Conservation (phyloP, 192 early-diverging fungal genomes). For the Glomus cerebriforme region DNA sequence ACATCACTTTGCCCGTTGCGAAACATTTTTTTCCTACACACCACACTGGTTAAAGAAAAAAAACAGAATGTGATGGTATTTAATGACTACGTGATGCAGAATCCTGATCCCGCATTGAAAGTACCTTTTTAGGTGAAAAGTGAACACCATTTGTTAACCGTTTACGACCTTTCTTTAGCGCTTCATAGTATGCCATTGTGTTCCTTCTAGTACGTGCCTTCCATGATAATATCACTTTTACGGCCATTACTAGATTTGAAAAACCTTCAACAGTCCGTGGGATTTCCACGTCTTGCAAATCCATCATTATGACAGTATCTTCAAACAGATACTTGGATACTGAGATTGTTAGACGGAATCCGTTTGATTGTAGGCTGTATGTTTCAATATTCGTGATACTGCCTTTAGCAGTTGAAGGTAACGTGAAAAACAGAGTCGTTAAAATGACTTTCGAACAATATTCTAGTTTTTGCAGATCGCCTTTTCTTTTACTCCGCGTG, state of each 20-base stretch:
- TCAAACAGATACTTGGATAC: constrained; percentile 16
- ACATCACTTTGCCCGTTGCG: too few relatives aligned
- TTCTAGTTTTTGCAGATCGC: constrained; percentile 6
- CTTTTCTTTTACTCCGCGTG: constrained; percentile 14
- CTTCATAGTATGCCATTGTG: constrained; percentile 2
- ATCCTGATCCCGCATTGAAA: constrained; percentile 4
- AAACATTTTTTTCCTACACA: background rate
- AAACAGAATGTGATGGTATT: constrained; percentile 19
- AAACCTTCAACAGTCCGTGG: constrained; percentile 16
- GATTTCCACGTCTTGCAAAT: constrained; percentile 12
- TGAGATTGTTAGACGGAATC: constrained; percentile 14
- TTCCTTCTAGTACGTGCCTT: constrained; percentile 25
- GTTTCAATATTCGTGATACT: background rate
- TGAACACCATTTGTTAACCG: background rate
- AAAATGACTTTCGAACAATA: constrained; percentile 15
- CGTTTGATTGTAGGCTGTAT: constrained; percentile 15
- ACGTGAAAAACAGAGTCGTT: constrained; percentile 6
- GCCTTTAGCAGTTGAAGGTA: constrained; percentile 1
- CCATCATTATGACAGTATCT: constrained; percentile 12
- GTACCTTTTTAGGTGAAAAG: constrained; percentile 12
- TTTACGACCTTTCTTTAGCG: constrained; percentile 9
- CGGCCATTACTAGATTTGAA: constrained; percentile 7
- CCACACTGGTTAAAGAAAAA: constrained; percentile 1
- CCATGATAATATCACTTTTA: constrained; percentile 2
- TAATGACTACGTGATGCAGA: background rate